Conservation (phyloP, 2,329 filamentous ascomycete species). For the Zymoseptoria brevis region DNA sequence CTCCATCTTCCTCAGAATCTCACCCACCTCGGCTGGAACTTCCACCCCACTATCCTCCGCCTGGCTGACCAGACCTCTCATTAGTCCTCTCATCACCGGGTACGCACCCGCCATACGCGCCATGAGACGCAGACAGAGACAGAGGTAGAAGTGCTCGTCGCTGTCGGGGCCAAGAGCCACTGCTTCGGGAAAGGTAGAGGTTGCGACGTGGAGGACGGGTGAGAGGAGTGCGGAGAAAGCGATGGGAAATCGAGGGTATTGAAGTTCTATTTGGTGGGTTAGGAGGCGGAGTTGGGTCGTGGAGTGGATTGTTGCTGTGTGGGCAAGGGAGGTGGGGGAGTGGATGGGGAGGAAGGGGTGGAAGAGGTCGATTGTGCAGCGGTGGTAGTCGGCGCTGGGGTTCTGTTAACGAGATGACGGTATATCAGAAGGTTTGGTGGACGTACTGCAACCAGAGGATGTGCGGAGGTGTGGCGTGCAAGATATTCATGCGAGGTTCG, state of each 20-base stretch:
- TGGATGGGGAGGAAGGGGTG: slow-evolving; percentile 1
- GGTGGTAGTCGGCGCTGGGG: slow-evolving; percentile 6
- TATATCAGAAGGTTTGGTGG: background rate
- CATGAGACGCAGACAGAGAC: slow-evolving; percentile 7
- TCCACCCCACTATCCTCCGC: background rate
- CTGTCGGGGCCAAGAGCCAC: background rate
- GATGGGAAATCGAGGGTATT: slow-evolving; percentile 2
- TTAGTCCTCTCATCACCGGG: slow-evolving; percentile 1
- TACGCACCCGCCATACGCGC: slow-evolving; percentile 3
- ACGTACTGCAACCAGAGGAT: slow-evolving; percentile 8
- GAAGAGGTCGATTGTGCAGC: slow-evolving; percentile 7
- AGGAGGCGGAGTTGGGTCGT: slow-evolving; percentile 2
- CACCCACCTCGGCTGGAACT: background rate
- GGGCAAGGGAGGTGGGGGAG: background rate
- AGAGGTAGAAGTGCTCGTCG: slow-evolving; percentile 9
- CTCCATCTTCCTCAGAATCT: background rate
- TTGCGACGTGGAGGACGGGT: slow-evolving; percentile 2
- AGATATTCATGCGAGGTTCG: background rate
- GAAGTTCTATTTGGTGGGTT: slow-evolving; percentile 6
- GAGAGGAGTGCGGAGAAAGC: background rate
- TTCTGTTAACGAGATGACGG: background rate
- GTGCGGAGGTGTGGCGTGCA: slow-evolving; percentile 7
- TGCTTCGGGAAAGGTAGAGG: slow-evolving; percentile 1
- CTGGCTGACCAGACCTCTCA: background rate
- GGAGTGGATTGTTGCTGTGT: background rate